Evolutionary conservation across 2,329 filamentous ascomycete genomes (phyloP).

Genomic region (Emmonsia crescens): DNA sequence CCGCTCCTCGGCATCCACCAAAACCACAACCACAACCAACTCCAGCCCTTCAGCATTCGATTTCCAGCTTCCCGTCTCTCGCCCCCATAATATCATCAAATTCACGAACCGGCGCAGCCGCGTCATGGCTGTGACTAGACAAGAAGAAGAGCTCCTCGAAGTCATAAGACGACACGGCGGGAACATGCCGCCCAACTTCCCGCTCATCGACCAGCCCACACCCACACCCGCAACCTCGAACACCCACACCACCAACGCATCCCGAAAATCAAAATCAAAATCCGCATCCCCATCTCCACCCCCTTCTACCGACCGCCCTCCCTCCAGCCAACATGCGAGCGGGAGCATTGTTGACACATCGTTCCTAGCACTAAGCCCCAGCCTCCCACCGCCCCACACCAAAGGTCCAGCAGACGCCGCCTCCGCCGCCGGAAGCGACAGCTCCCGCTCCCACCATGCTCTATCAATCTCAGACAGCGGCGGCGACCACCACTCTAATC

Average conservation of each 20-base stretch:
- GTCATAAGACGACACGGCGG: conserved; percentile 41
- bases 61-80: conserved; percentile 2
- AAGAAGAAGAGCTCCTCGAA: conserved; percentile 43
- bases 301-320: not conserved
- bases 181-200: conserved; percentile 35
- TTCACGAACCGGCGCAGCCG: conserved; percentile 31
- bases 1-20: not conserved
- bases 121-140: conserved; percentile 43
- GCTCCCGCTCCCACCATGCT: not conserved
- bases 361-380: not conserved
- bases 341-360: not conserved
- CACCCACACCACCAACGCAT: not conserved
- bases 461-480: conserved; percentile 7
- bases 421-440: not conserved
- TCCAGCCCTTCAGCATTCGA: conserved; percentile 10
- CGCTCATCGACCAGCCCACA: conserved; percentile 10
- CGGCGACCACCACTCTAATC: conserved; percentile 24
- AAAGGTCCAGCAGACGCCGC: not conserved
- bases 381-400: not conserved
- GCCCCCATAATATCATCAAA: conserved; percentile 13
- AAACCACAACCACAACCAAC: not conserved
- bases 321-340: not conserved
- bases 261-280: too few species aligned
- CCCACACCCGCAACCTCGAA: conserved; percentile 1
- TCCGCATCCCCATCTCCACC: too few species aligned